These are phyloP conservation scores for Cucurbita maxima DNA, from an alignment of 306 rosid genomes.

Conservation along the genomic window DNA sequence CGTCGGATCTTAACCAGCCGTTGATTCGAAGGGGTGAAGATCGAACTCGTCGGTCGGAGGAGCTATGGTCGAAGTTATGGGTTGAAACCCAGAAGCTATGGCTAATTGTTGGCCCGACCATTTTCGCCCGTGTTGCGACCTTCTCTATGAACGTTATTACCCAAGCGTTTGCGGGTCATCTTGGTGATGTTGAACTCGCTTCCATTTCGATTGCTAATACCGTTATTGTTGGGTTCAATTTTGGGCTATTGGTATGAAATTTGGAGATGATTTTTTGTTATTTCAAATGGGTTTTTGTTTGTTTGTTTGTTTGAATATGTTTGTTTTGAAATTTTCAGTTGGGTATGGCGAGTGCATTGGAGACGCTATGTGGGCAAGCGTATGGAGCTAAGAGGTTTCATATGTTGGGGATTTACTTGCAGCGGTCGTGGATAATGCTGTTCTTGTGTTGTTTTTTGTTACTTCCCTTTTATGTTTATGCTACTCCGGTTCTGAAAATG, in stretches of 20 bases:
- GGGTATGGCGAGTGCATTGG: conserved; percentile 80
- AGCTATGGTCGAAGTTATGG: conserved; percentile 10
- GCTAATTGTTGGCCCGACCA: conserved; percentile 60
- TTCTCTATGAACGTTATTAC: conserved; percentile 62
- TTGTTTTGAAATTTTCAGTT: conserved; percentile 12
- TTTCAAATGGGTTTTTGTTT: no score
- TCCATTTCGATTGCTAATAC: conserved; percentile 55
- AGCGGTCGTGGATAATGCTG: conserved; percentile 53
- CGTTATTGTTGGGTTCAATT: conserved; percentile 56
- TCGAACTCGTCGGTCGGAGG: no score
- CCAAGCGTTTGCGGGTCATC: conserved; percentile 72
- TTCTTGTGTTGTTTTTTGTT: conserved; percentile 20
- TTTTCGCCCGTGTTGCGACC: conserved; percentile 44
- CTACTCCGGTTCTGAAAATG: conserved; percentile 34
- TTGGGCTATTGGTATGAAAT: conserved; percentile 45
- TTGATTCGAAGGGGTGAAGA: no score
- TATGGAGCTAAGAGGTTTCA: conserved; percentile 45
- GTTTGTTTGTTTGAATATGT: background rate
- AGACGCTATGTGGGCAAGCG: conserved; percentile 74
- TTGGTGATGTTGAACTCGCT: conserved; percentile 54
- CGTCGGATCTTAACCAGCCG: no score
- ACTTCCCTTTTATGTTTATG: conserved; percentile 37
- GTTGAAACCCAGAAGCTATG: conserved; percentile 49
- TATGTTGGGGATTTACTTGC: conserved; percentile 56
- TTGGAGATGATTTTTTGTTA: no score